Evolutionary conservation across 768 basidiomycete genomes (phyloP).

Genomic region (Chlorophyllum brunneum): DNA sequence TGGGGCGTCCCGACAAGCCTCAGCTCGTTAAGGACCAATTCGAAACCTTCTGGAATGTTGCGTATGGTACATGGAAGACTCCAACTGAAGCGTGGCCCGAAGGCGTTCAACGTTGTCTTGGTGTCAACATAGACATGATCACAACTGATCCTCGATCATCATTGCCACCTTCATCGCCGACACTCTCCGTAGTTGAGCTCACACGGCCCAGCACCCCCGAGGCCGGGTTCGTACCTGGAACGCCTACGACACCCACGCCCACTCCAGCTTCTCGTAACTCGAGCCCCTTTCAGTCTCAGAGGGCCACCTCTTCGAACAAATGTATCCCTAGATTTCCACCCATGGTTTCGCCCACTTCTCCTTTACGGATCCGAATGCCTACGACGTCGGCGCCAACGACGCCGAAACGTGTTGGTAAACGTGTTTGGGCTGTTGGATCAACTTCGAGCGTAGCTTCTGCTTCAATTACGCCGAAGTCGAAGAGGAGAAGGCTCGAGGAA

Average conservation of each 20-base stretch:
- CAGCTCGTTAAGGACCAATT: constrained; percentile 47
- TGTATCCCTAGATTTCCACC: constrained; percentile 1
- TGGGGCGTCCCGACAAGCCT: constrained; percentile 46
- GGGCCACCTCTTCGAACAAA: not conserved
- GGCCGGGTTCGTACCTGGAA: not conserved
- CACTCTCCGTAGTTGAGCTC: constrained; percentile 3
- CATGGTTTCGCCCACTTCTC: constrained; percentile 1
- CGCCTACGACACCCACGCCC: not conserved
- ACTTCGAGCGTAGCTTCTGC: constrained; percentile 30
- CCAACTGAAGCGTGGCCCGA: constrained; percentile 55
- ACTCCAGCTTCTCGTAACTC: not conserved
- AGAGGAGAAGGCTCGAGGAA: constrained; percentile 27
- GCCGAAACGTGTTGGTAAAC: constrained; percentile 13
- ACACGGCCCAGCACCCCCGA: not conserved
- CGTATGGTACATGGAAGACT: constrained; percentile 35
- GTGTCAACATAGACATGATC: constrained; percentile 14
- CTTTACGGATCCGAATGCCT: not conserved
- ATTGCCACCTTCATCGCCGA: constrained; percentile 9
- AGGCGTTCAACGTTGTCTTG: constrained; percentile 24
- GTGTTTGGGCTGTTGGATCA: constrained; percentile 13
- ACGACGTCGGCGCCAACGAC: constrained; percentile 5
- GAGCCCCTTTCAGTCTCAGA: not conserved
- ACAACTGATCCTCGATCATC: not conserved
- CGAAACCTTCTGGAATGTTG: constrained; percentile 55
- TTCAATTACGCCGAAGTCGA: constrained; percentile 15